phyloP scores from a whole-genome alignment of 257 asterid genomes.

The Solanum paucissectum region DNA sequence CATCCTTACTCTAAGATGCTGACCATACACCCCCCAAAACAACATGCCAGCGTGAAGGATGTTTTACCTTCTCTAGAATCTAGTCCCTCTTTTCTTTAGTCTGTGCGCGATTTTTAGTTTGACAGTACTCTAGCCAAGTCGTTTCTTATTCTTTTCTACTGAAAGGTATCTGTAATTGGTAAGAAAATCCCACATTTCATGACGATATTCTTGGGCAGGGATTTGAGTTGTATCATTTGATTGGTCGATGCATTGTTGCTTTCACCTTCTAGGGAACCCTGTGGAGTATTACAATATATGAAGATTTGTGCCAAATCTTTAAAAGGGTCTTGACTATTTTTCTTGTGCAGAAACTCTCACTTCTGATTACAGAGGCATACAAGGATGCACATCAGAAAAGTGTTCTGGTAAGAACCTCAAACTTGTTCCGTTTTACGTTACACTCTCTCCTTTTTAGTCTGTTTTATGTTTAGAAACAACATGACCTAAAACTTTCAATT shows the following conservation, averaged over 20 bases:
- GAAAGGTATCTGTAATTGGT: not conserved
- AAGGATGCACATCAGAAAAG: conserved; percentile 92
- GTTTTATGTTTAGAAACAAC: not conserved
- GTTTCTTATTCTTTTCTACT: not conserved
- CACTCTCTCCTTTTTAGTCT: not conserved
- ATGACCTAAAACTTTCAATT: not conserved
- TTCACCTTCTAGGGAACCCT: not conserved
- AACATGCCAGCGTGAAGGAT: not conserved
- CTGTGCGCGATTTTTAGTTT: not conserved
- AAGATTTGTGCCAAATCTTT: not conserved
- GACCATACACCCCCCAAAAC: not conserved
- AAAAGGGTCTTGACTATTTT: not conserved
- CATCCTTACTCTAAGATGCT: not conserved
- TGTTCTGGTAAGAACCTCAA: conserved; percentile 41
- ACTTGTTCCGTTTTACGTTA: not conserved
- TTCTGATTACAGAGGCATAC: conserved; percentile 83
- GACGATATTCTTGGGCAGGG: not conserved
- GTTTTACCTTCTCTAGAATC: not conserved
- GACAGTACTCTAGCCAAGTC: not conserved
- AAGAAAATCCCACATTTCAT: not conserved
- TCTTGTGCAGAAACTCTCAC: conserved; percentile 56
- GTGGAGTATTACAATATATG: not conserved
- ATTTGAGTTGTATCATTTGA: not conserved
- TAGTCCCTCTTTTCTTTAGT: not conserved
- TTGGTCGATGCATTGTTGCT: not conserved